Evolutionary conservation across 495 filamentous ascomycete genomes (phyloP).

Genomic region (Usnea hakonensis): DNA sequence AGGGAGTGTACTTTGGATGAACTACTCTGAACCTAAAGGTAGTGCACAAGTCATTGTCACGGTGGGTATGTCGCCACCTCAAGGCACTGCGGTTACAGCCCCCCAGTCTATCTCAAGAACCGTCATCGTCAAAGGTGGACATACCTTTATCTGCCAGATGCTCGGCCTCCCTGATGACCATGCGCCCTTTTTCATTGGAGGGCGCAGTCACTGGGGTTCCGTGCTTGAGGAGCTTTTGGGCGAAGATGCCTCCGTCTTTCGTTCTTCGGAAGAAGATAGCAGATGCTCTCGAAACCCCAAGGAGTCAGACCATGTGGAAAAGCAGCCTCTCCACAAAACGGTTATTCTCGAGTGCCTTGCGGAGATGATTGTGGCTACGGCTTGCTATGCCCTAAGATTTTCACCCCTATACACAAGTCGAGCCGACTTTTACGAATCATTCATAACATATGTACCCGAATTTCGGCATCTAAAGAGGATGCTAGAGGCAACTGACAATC

Average conservation of each 20-base stretch:
- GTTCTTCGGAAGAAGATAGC: background rate
- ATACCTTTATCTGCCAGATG: background rate
- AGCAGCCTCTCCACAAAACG: background rate
- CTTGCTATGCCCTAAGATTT: background rate
- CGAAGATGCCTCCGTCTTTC: background rate
- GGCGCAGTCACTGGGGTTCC: background rate
- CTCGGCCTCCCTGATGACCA: background rate
- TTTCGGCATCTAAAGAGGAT: background rate
- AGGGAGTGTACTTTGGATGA: background rate
- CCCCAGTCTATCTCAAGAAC: background rate
- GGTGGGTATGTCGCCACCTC: no score
- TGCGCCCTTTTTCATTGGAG: background rate
- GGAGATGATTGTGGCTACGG: background rate
- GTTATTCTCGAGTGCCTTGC: background rate
- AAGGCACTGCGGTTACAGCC: no score
- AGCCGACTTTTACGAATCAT: background rate
- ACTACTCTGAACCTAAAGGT: background rate
- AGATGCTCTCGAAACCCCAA: background rate
- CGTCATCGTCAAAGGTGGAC: background rate
- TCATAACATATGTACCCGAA: background rate
- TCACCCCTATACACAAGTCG: background rate
- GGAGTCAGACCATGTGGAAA: background rate
- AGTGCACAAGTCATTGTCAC: no score
- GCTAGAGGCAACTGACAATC: background rate
- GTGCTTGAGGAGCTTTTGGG: background rate